phyloP scores from a whole-genome alignment of 371 early-diverging fungal species.

The Apophysomyces trapeziformis region DNA sequence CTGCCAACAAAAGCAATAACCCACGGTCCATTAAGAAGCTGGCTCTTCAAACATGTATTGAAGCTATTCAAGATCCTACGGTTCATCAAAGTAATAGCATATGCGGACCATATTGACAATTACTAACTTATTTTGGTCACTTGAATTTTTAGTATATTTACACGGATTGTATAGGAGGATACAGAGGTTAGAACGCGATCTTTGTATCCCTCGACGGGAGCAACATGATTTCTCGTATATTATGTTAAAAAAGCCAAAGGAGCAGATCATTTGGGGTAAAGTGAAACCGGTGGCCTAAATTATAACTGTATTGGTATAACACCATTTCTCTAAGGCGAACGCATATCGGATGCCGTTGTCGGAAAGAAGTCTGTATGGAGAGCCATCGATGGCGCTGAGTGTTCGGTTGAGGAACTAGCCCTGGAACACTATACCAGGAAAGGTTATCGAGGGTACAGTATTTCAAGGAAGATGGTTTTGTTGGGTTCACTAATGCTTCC shows the following conservation, averaged over 20 bases:
- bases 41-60: constrained; percentile 56
- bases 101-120: not conserved
- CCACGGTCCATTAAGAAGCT: constrained; percentile 50
- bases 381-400: constrained; percentile 56
- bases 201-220: constrained; percentile 57
- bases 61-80: constrained; percentile 57
- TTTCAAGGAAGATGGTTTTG: not conserved
- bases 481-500: not conserved
- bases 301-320: not conserved
- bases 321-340: constrained; percentile 29
- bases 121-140: not conserved
- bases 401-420: constrained; percentile 64
- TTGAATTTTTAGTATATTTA: constrained; percentile 31
- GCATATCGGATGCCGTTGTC: constrained; percentile 32
- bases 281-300: not conserved
- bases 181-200: constrained; percentile 51
- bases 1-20: constrained; percentile 15
- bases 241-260: constrained; percentile 44
- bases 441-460: constrained; percentile 57
- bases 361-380: constrained; percentile 53
- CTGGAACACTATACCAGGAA: constrained; percentile 61
- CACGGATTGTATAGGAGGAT: constrained; percentile 45
- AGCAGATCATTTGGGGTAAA: constrained; percentile 45
- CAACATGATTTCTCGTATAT: constrained; percentile 64
- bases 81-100: constrained; percentile 50